A percentile compares a stretch with the other conserved stretches of the same genome.
These are phyloP conservation scores for Penicillium sp. DNA, from an alignment of 2,329 filamentous ascomycete species.

Conservation along the genomic window DNA sequence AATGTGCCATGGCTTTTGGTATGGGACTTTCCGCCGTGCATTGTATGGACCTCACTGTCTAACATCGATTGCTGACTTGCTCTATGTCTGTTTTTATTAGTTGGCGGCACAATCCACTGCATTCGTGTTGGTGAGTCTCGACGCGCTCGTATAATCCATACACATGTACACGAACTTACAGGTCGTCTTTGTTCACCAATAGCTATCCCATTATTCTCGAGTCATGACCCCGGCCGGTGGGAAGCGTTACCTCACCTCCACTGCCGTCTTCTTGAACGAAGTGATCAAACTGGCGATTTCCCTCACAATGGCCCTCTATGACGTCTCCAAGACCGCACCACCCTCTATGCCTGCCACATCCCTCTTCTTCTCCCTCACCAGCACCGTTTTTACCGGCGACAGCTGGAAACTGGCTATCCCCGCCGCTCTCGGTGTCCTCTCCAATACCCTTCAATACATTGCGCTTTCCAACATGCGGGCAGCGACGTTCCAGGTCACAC, in stretches of 20 bases:
- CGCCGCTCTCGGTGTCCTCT: conserved; percentile 82
- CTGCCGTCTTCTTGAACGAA: conserved; percentile 91
- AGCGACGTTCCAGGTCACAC: conserved; percentile 89
- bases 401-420: conserved; percentile 95
- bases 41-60: not conserved
- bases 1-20: conserved; percentile 43
- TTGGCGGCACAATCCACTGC: conserved; percentile 46
- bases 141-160: not conserved
- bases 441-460: conserved; percentile 92
- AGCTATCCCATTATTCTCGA: conserved; percentile 93
- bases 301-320: conserved; percentile 82
- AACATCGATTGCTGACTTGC: conserved; percentile 8
- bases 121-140: conserved; percentile 44
- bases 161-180: not conserved
- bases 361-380: conserved; percentile 76
- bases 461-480: conserved; percentile 89
- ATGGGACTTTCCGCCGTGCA: conserved; percentile 18
- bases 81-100: conserved; percentile 23
- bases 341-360: conserved; percentile 78
- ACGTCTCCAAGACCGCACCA: conserved; percentile 75
- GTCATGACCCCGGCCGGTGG: conserved; percentile 84
- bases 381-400: conserved; percentile 81
- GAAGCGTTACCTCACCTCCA: conserved; percentile 89
- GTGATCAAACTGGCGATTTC: conserved; percentile 86
- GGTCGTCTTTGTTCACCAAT: not conserved